Evolutionary conservation across 75 land plant species (phyloP), one percentile per base, ranked within the genome.

Genomic region (Azolla pinnata): DNA sequence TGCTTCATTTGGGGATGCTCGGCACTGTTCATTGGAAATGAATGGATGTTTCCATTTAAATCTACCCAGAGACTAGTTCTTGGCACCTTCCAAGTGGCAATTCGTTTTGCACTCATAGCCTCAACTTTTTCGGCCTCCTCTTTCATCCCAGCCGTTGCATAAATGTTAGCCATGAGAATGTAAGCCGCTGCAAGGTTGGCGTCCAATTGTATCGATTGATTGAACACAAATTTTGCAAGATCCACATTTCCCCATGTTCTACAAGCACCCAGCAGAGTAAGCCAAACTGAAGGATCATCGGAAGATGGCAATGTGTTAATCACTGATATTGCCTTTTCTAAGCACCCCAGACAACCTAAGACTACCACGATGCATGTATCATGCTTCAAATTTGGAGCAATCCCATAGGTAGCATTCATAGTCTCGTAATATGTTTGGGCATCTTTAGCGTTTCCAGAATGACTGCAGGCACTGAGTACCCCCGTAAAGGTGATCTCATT

Each of bases 71-170:
- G n/a, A n/a, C n/a, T n/a, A n/a, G n/a, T n/a, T n/a, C n/a, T n/a
- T n/a, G n/a, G n/a, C n/a, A n/a, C n/a, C n/a, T n/a, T n/a, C n/a
- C n/a, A n/a, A n/a, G n/a, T n/a, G n/a, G n/a, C n/a, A n/a, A n/a
- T n/a, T n/a, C n/a, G n/a, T n/a, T n/a, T n/a, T n/a, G n/a, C n/a
- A n/a, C n/a, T n/a, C n/a, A n/a, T 26, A 45, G 29, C 23, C 55
- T 62, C 68, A 65, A 65, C 4, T 42, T 47, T 54, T 65, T 72
- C 38, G 58, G 66, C 64, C 60, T 40, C 46, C 8, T 46, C 50
- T 18, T 47, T 9, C 50, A 47, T 47, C 20, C 50, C 50, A 47
- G 50, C 50, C 3, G 50, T 20, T 47, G 50, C 50, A 47, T 47
- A 47, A 47, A 47, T 47, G 19, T 47, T 20, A 16, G 18, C 3